A percentile compares a stretch with the other conserved stretches of the same genome.
Conservation (phyloP, 2,329 filamentous ascomycete genomes). For the Microsporum audouinii region DNA sequence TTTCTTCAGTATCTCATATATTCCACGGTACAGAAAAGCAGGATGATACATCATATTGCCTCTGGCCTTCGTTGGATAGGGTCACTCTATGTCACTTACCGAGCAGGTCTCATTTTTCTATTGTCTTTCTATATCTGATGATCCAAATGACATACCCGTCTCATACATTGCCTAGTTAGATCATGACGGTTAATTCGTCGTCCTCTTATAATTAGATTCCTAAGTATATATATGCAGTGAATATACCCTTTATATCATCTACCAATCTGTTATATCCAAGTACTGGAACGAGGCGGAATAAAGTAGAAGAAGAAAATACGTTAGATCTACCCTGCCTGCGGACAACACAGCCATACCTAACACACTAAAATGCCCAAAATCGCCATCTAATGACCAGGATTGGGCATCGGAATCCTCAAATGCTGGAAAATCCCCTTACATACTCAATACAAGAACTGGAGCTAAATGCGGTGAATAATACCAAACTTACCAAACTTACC, state of each 20-base stretch:
- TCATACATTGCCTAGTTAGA: background rate
- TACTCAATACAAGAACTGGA: background rate
- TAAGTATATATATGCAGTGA: background rate
- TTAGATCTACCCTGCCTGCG: background rate
- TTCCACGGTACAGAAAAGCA: background rate
- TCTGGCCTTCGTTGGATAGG: background rate
- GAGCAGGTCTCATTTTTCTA: background rate
- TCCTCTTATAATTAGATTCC: background rate
- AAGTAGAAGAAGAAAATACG: background rate
- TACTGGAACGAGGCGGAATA: background rate
- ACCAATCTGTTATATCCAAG: too few relatives aligned
- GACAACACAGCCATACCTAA: constrained; percentile 3
- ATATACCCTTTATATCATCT: background rate
- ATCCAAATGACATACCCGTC: background rate
- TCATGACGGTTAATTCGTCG: background rate
- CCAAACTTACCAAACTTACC: background rate
- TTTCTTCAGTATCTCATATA: background rate
- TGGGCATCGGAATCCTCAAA: background rate
- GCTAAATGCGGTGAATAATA: background rate
- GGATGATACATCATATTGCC: background rate
- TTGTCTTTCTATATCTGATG: background rate
- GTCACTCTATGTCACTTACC: background rate
- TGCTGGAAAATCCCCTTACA: background rate
- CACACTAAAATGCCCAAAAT: background rate
- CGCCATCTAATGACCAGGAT: background rate